Conservation (phyloP, 2,329 filamentous ascomycete species). For the Colletotrichum noveboracense region DNA sequence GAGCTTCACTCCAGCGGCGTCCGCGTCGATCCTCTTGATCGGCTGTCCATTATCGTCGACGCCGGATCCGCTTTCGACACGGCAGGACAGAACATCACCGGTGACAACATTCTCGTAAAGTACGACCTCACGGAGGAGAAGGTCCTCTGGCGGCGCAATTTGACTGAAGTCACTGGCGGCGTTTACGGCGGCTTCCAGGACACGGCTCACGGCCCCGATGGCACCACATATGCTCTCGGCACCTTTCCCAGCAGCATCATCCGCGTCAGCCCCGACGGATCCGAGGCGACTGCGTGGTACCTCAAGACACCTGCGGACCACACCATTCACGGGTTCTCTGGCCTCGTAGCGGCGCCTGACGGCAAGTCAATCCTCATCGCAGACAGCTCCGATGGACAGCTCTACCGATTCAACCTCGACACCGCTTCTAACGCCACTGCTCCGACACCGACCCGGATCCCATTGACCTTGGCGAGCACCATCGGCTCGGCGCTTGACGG, state of each 20-base stretch:
- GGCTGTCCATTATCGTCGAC: slow-evolving; percentile 40
- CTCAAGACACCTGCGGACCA: slow-evolving; percentile 30
- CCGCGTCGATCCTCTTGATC: slow-evolving; percentile 35
- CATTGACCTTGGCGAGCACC: neutral
- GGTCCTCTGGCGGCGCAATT: slow-evolving; percentile 36
- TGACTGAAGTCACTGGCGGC: slow-evolving; percentile 32
- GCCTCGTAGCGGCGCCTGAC: slow-evolving; percentile 6
- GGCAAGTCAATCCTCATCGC: slow-evolving; percentile 32
- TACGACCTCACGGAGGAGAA: slow-evolving; percentile 30
- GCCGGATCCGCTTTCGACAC: slow-evolving; percentile 39
- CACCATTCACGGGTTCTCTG: slow-evolving; percentile 22
- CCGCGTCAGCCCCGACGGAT: slow-evolving; percentile 34
- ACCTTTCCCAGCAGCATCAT: slow-evolving; percentile 41
- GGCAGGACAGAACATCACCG: slow-evolving; percentile 35
- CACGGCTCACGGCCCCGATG: slow-evolving; percentile 37
- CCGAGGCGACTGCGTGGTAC: slow-evolving; percentile 34
- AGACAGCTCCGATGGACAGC: slow-evolving; percentile 34
- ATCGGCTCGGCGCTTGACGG: slow-evolving; percentile 29
- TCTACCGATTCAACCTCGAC: slow-evolving; percentile 38
- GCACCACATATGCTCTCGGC: slow-evolving; percentile 42
- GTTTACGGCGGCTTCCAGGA: slow-evolving; percentile 44
- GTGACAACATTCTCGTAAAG: slow-evolving; percentile 41
- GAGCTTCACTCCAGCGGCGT: slow-evolving; percentile 39
- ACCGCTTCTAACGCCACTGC: neutral
- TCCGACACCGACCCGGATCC: neutral